Conservation (phyloP, 768 basidiomycete species). For the Pholiota microspora region DNA sequence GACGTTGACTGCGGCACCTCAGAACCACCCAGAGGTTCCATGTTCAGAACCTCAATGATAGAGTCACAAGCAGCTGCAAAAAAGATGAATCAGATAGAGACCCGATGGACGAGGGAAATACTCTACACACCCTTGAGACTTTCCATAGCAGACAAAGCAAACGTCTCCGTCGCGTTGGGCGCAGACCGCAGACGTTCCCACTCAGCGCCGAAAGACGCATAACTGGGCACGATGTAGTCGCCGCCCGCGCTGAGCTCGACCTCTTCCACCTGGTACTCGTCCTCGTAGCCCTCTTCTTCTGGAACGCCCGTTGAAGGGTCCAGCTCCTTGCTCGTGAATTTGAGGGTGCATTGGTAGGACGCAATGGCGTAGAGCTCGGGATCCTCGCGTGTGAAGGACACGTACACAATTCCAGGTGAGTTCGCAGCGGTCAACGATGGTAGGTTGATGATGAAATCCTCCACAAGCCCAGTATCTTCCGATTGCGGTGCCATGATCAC, state of each 20-base stretch:
- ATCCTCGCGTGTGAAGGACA: conserved; percentile 84
- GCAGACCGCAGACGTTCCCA: conserved; percentile 90
- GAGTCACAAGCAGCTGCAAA: conserved; percentile 89
- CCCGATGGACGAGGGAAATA: neutral
- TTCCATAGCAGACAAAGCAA: conserved; percentile 88
- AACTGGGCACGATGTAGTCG: conserved; percentile 96
- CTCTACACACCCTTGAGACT: conserved; percentile 77
- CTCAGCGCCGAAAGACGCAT: conserved; percentile 87
- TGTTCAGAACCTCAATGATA: conserved; percentile 92
- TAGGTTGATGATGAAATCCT: conserved; percentile 93
- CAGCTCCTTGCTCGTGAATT: conserved; percentile 95
- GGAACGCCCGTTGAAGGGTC: conserved; percentile 95
- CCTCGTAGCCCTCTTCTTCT: conserved; percentile 98
- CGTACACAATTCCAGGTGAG: conserved; percentile 87
- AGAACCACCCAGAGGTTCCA: conserved; percentile 94
- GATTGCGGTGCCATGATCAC: conserved; percentile 87
- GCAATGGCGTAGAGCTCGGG: conserved; percentile 77
- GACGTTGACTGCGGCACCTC: conserved; percentile 79
- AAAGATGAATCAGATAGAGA: neutral
- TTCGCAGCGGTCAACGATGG: conserved; percentile 63
- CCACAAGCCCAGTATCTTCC: conserved; percentile 71
- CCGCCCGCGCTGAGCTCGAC: conserved; percentile 89
- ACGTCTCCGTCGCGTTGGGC: conserved; percentile 86
- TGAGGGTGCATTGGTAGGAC: conserved; percentile 88
- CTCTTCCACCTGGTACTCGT: conserved; percentile 97